phyloP scores from a whole-genome alignment of 176 grass and related monocot genomes.

The Melocanna baccifera region DNA sequence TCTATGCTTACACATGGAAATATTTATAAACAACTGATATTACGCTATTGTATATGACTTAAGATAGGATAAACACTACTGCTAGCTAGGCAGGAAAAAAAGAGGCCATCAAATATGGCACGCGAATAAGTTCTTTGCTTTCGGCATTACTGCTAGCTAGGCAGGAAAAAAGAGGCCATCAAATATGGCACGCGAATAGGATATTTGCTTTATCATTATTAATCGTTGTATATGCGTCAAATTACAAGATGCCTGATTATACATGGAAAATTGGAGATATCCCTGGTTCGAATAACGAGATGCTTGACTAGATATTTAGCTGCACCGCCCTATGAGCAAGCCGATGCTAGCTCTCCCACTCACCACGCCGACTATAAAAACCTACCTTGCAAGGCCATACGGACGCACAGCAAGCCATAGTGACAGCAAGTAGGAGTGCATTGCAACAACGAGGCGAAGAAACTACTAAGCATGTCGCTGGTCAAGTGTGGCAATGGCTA shows the following conservation, averaged over 20 bases:
- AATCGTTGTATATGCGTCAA: neutral
- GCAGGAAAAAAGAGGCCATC: neutral
- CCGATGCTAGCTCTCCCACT: neutral
- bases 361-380: constrained; percentile 12
- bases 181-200: constrained; percentile 1
- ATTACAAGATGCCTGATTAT: neutral
- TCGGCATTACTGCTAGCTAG: neutral
- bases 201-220: neutral
- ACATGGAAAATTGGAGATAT: neutral
- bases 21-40: too few relatives aligned
- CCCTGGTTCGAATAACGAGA: neutral
- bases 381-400: neutral
- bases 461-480: constrained; percentile 2
- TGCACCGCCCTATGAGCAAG: neutral
- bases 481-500: neutral
- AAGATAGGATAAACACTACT: neutral
- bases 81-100: neutral
- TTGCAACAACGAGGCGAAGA: neutral
- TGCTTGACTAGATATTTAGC: constrained; percentile 9
- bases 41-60: too few relatives aligned
- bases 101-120: neutral
- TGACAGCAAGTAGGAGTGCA: neutral
- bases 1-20: too few relatives aligned
- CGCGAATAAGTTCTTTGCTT: neutral
- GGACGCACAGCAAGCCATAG: neutral